Base-by-base conservation (phyloP, 371 early-diverging fungal genomes). In the Syncephalis fuscata region DNA sequence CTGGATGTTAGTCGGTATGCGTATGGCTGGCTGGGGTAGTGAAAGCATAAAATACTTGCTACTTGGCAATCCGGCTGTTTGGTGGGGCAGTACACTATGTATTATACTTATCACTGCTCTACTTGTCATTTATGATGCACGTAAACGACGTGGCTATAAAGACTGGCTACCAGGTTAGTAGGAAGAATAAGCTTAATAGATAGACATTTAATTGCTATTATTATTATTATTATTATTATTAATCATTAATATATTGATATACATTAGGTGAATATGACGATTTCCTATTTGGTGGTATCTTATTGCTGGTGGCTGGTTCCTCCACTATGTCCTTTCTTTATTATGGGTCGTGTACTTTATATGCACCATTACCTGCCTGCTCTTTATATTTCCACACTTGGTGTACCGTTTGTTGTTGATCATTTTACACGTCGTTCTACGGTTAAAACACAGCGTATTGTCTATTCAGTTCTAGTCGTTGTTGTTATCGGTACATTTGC, bases 361-460 rank as follows among this genome's bases (percentile, higher is more conserved):
- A 68, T 97, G 39, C 99, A 98, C 61, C 99, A 99, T 62, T 99
- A 99, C 66, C 95, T 94, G 67, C 98, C 99, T 0, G 88, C 98
- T 0, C 67, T 97, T 22, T 96, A 95, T 64, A 96, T 98, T 66
- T 78, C 83, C 27, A 75, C 91, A 48, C 63, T 94, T 37, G 64
- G 77, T 62, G 69, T 72, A 17, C 72, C 73, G 20, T 80, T 70
- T 56, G 50, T 85, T 48, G 40, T 88, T 25, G 92, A 94, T 52
- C 82, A 80, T 52, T 60, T 78, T 41, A 41, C 41, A 4, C 41
- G 41, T 41, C 16, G 41, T 16, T 4, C 16, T 19, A 16, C 41
- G 15, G 21, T 16, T n/a, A 25, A 43, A 7, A 25, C 27, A 3
- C 32, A 43, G 41, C 14, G 25, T 25, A n/a, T 15, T 43, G 39